Conservation (phyloP, 768 basidiomycete species). For the Agrocybe chaxingu region DNA sequence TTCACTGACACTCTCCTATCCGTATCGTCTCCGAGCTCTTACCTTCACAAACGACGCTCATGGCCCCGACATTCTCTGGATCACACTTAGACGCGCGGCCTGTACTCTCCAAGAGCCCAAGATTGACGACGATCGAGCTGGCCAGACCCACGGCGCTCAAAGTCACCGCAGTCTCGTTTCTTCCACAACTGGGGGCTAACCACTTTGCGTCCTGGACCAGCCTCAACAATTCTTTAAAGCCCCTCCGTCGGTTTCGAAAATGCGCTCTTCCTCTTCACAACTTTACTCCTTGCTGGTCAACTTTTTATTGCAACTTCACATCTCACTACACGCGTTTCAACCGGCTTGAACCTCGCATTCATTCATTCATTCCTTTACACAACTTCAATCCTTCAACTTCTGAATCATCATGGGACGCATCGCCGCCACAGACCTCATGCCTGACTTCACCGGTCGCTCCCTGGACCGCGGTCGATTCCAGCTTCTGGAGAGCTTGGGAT, state of each 20-base stretch:
- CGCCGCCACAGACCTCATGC: slow-evolving; percentile 39
- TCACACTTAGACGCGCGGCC: too few species aligned
- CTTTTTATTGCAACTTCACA: neutral
- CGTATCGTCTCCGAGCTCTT: too few species aligned
- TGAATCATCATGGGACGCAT: slow-evolving; percentile 36
- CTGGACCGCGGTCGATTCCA: slow-evolving; percentile 61
- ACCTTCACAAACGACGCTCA: too few species aligned
- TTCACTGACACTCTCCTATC: too few species aligned
- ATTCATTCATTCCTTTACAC: slow-evolving; percentile 13
- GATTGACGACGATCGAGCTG: neutral
- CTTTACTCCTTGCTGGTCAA: neutral
- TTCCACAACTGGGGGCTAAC: neutral
- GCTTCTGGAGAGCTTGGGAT: slow-evolving; percentile 61
- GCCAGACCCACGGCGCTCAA: neutral
- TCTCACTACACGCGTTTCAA: slow-evolving; percentile 12
- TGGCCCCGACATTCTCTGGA: too few species aligned
- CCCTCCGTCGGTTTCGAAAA: neutral
- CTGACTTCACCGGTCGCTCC: slow-evolving; percentile 45
- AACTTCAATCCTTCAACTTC: slow-evolving; percentile 8
- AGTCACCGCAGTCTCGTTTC: neutral
- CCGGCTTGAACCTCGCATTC: slow-evolving; percentile 17
- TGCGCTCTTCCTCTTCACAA: neutral
- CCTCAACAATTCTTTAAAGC: neutral
- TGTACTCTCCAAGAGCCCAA: too few species aligned
- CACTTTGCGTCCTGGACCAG: slow-evolving; percentile 1